Evolutionary conservation across 2,329 filamentous ascomycete genomes (phyloP).

Genomic region (Ceratocystis colombiana): DNA sequence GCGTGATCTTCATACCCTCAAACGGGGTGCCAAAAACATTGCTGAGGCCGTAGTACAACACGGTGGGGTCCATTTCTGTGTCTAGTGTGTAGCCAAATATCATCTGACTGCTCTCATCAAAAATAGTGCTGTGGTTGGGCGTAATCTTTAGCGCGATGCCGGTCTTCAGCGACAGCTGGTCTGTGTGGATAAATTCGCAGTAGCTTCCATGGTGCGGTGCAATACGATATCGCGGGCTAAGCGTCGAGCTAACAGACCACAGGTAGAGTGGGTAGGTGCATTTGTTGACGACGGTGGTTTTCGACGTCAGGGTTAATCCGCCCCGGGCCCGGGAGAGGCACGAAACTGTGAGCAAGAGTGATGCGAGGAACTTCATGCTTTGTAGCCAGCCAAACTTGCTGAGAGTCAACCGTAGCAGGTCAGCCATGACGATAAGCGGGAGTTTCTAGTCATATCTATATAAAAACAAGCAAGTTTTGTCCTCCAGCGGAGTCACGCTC

Average conservation of each 20-base stretch:
- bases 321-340: neutral
- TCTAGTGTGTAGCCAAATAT: constrained; percentile 36
- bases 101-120: constrained; percentile 34
- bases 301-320: neutral
- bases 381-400: neutral
- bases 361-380: neutral
- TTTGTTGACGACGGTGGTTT: constrained; percentile 32
- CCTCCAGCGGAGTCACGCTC: neutral
- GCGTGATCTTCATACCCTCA: constrained; percentile 31
- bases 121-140: constrained; percentile 32
- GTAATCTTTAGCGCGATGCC: constrained; percentile 37
- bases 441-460: neutral
- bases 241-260: constrained; percentile 34
- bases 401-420: neutral
- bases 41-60: constrained; percentile 36
- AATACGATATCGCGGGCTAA: constrained; percentile 30
- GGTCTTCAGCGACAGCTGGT: constrained; percentile 32
- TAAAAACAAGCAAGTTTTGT: neutral
- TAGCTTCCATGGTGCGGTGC: constrained; percentile 30
- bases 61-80: constrained; percentile 24
- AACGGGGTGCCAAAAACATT: constrained; percentile 37
- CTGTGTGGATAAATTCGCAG: constrained; percentile 32
- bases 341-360: neutral
- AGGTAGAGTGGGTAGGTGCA: constrained; percentile 33
- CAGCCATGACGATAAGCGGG: neutral